phyloP scores from a whole-genome alignment of 1,284 basidiomycete genomes.

The Mycena citricolor region DNA sequence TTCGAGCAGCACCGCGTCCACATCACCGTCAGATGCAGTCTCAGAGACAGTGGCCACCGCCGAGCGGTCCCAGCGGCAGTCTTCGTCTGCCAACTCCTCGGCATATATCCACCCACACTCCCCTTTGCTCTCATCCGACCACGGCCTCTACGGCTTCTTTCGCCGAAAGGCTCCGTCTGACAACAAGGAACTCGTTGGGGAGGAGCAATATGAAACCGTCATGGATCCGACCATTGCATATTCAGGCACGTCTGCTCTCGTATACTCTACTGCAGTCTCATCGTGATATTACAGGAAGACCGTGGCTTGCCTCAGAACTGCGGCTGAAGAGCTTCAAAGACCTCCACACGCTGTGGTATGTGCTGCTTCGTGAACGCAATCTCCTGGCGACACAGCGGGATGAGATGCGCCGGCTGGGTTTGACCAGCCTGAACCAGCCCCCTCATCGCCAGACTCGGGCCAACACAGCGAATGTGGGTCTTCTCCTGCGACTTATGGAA shows the following conservation, averaged over 20 bases:
- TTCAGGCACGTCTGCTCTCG: slow-evolving; percentile 27
- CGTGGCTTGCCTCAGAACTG: slow-evolving; percentile 85
- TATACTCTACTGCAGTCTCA: neutral
- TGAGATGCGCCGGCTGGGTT: slow-evolving; percentile 66
- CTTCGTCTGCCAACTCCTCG: slow-evolving; percentile 2
- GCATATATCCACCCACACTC: slow-evolving; percentile 4
- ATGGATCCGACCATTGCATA: slow-evolving; percentile 41
- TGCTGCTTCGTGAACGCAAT: slow-evolving; percentile 85
- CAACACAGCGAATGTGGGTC: slow-evolving; percentile 33
- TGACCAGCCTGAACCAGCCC: slow-evolving; percentile 32
- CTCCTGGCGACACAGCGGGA: slow-evolving; percentile 84
- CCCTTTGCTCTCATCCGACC: slow-evolving; percentile 36
- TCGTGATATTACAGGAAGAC: slow-evolving; percentile 57
- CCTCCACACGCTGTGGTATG: slow-evolving; percentile 91
- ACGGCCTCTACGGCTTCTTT: slow-evolving; percentile 78
- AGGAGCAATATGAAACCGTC: slow-evolving; percentile 47
- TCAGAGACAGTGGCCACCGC: slow-evolving; percentile 1
- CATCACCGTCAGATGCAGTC: neutral
- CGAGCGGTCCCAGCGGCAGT: slow-evolving; percentile 3
- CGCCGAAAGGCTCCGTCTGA: slow-evolving; percentile 53
- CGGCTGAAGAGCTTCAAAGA: slow-evolving; percentile 89
- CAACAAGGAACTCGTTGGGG: slow-evolving; percentile 34
- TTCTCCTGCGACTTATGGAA: slow-evolving; percentile 5
- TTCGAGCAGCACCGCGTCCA: slow-evolving; percentile 5
- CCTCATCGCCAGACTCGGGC: slow-evolving; percentile 38